Evolutionary conservation across 495 filamentous ascomycete species (phyloP).

Genomic region (Penicillium diatomitis): DNA sequence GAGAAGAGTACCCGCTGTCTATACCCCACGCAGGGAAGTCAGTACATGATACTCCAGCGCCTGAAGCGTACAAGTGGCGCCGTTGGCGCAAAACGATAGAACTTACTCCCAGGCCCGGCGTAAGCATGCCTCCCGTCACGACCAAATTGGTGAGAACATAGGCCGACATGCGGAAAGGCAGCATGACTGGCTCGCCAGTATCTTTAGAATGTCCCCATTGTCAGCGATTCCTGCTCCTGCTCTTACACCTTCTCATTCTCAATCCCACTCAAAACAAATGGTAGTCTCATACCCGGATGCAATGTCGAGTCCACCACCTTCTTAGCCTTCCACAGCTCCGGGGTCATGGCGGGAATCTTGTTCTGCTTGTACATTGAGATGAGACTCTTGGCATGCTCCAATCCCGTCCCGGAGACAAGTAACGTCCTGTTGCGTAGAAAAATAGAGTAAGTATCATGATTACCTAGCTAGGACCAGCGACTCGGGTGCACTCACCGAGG

Average conservation of each 20-base stretch:
- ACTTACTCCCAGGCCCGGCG: slow-evolving; percentile 49
- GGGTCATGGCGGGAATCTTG: slow-evolving; percentile 65
- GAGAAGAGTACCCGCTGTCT: slow-evolving; percentile 79
- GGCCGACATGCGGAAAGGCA: slow-evolving; percentile 95
- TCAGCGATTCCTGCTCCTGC: slow-evolving; percentile 2
- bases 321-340: slow-evolving; percentile 90
- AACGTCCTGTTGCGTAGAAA: slow-evolving; percentile 52
- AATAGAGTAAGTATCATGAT: background rate
- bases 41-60: too few species aligned
- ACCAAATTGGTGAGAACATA: slow-evolving; percentile 90
- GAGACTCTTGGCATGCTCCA: slow-evolving; percentile 74
- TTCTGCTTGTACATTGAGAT: slow-evolving; percentile 77
- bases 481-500: slow-evolving; percentile 64
- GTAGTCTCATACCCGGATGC: slow-evolving; percentile 61
- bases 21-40: background rate
- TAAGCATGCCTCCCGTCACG: slow-evolving; percentile 97
- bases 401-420: slow-evolving; percentile 60
- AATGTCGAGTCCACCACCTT: slow-evolving; percentile 93
- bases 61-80: too few species aligned
- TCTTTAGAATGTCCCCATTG: slow-evolving; percentile 38
- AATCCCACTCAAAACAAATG: too few species aligned
- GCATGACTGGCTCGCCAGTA: slow-evolving; percentile 81
- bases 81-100: too few species aligned
- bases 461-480: too few species aligned
- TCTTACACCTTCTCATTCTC: too few species aligned